Conservation (phyloP, 805 yeast genomes). For the Tetrapisispora taiwanensis region DNA sequence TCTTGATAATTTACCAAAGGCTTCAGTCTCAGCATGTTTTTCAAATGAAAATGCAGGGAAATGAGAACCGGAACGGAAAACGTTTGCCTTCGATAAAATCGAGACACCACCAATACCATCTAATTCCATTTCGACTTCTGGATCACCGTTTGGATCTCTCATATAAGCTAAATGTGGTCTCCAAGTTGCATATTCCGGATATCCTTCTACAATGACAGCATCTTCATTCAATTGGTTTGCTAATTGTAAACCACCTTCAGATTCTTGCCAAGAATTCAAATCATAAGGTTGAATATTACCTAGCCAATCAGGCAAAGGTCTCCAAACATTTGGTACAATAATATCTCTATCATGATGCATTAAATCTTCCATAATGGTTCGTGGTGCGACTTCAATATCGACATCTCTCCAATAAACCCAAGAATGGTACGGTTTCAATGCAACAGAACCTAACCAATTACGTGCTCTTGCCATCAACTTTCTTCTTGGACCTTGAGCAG, state of each 20-base stretch:
- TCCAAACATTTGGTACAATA: constrained; percentile 85
- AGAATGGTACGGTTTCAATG: constrained; percentile 72
- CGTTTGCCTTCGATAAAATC: constrained; percentile 60
- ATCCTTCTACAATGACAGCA: constrained; percentile 82
- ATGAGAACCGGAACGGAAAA: constrained; percentile 69
- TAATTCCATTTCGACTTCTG: constrained; percentile 52
- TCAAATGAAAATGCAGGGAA: constrained; percentile 78
- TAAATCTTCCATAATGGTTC: constrained; percentile 60
- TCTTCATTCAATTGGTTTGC: constrained; percentile 62
- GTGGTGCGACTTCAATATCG: constrained; percentile 76
- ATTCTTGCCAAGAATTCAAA: constrained; percentile 92
- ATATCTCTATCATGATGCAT: constrained; percentile 65
- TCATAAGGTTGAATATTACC: constrained; percentile 85
- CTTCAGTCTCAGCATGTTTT: constrained; percentile 86
- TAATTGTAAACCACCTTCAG: constrained; percentile 59
- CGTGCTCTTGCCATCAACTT: constrained; percentile 82
- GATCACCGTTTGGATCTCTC: constrained; percentile 51
- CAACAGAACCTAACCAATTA: constrained; percentile 69
- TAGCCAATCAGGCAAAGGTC: constrained; percentile 88
- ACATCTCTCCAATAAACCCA: constrained; percentile 92
- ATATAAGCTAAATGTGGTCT: constrained; percentile 71
- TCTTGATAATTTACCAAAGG: constrained; percentile 82
- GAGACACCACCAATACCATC: constrained; percentile 89
- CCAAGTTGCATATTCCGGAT: constrained; percentile 80
- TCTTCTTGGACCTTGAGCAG: constrained; percentile 75